A percentile compares a stretch with the other conserved stretches of the same genome.
These are phyloP conservation scores for Trichaptum fuscoviolaceum DNA, from an alignment of 768 basidiomycete species.

Conservation along the genomic window DNA sequence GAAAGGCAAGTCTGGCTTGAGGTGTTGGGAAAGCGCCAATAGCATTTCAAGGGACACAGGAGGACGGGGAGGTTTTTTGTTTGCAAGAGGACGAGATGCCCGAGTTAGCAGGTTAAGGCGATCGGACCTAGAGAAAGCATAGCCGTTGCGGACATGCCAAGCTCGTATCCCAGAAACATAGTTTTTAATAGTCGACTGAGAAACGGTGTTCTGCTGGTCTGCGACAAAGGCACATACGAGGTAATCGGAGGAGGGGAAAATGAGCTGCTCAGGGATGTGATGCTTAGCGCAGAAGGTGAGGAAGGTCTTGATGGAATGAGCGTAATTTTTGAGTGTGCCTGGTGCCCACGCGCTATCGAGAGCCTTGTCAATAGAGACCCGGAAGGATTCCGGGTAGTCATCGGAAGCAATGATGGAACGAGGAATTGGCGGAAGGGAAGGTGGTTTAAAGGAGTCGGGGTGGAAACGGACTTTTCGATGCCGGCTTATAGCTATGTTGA, in stretches of 20 bases:
- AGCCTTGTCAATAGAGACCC: no score
- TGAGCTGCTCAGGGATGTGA: slow-evolving; percentile 8
- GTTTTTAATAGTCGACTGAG: slow-evolving; percentile 13
- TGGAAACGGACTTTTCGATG: neutral
- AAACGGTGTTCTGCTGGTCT: slow-evolving; percentile 13
- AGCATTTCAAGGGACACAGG: slow-evolving; percentile 23
- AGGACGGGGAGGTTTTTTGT: slow-evolving; percentile 9
- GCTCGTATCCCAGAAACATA: slow-evolving; percentile 17
- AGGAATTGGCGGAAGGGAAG: no score
- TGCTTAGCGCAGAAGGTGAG: slow-evolving; percentile 19
- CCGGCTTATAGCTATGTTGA: neutral
- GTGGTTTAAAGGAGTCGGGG: neutral
- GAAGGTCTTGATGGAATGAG: slow-evolving; percentile 3
- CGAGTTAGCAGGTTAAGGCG: slow-evolving; percentile 15
- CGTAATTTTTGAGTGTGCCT: slow-evolving; percentile 11
- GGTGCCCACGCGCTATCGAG: slow-evolving; percentile 16
- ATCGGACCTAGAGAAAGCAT: neutral
- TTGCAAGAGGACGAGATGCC: slow-evolving; percentile 17
- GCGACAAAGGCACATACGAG: slow-evolving; percentile 27
- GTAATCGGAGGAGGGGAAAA: slow-evolving; percentile 22
- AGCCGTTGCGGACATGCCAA: neutral
- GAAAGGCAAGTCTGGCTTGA: slow-evolving; percentile 15
- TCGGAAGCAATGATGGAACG: no score
- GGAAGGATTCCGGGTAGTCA: no score
- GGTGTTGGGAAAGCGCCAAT: slow-evolving; percentile 8